phyloP scores from a whole-genome alignment of 192 early-diverging fungal genomes.

The Anaeromyces robustus region DNA sequence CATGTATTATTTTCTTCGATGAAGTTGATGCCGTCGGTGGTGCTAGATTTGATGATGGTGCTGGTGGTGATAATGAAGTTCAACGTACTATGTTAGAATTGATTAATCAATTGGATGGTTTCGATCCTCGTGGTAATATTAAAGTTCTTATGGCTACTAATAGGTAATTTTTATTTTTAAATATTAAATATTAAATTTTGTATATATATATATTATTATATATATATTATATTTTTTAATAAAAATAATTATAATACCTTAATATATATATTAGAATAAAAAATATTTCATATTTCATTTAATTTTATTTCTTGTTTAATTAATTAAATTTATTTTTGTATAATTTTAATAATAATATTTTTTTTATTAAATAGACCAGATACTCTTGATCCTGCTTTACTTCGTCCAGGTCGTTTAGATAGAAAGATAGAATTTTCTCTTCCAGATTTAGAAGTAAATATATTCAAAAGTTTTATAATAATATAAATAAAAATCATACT shows the following conservation, averaged over 20 bases:
- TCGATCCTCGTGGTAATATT: constrained; percentile 98
- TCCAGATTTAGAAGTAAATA: constrained; percentile 69
- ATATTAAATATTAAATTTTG: too few relatives aligned
- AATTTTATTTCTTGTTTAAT: too few relatives aligned
- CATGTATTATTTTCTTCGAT: constrained; percentile 99
- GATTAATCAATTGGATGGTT: constrained; percentile 98
- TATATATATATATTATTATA: too few relatives aligned
- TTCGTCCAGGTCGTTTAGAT: constrained; percentile 96
- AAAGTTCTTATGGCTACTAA: constrained; percentile 99
- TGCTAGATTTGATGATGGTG: constrained; percentile 93
- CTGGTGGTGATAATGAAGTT: constrained; percentile 98
- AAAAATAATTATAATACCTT: too few relatives aligned
- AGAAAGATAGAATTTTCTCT: constrained; percentile 96
- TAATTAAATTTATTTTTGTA: too few relatives aligned
- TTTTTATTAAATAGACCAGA: constrained; percentile 48
- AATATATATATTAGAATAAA: too few relatives aligned
- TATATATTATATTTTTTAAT: too few relatives aligned
- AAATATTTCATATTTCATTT: too few relatives aligned
- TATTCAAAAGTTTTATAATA: neutral
- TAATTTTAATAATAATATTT: neutral
- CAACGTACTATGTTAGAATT: constrained; percentile 99
- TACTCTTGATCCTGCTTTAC: constrained; percentile 91
- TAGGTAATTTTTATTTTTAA: constrained; percentile 17
- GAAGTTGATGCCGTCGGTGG: constrained; percentile 98
- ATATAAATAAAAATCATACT: too few relatives aligned